Evolutionary conservation across 345 rosid species (phyloP).

Genomic region (Rhodamnia rubescens): DNA sequence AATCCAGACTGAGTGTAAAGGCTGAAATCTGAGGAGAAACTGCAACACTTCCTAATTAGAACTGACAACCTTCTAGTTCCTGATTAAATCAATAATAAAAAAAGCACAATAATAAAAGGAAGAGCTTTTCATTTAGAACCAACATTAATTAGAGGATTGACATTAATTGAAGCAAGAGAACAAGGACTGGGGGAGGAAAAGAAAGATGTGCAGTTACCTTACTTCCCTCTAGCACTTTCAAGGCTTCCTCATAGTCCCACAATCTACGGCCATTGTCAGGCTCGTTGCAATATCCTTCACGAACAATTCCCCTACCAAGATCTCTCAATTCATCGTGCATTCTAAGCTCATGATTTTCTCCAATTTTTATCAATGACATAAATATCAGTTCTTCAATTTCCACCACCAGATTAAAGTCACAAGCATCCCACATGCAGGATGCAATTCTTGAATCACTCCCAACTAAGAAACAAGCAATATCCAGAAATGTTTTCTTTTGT

Average conservation of each 20-base stretch:
- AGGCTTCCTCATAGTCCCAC: not conserved
- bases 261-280: not conserved
- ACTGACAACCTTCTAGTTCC: not conserved
- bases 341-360: not conserved
- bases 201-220: not conserved
- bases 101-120: not conserved
- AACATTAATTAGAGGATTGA: not conserved
- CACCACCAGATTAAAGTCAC: not conserved
- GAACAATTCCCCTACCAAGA: not conserved
- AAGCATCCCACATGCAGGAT: not conserved
- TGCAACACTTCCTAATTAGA: not conserved
- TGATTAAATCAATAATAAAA: accelerated
- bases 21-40: not conserved
- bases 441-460: not conserved
- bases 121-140: not conserved
- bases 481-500: not conserved
- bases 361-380: not conserved
- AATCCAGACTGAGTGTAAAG: no score
- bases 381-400: not conserved
- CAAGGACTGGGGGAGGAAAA: not conserved
- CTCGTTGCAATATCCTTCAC: not conserved
- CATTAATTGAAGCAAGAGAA: not conserved
- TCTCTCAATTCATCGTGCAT: not conserved
- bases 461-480: not conserved
- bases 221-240: not conserved